Conservation (phyloP, 352 stramenopile genomes). For the Phytophthora fragariaefolia region DNA sequence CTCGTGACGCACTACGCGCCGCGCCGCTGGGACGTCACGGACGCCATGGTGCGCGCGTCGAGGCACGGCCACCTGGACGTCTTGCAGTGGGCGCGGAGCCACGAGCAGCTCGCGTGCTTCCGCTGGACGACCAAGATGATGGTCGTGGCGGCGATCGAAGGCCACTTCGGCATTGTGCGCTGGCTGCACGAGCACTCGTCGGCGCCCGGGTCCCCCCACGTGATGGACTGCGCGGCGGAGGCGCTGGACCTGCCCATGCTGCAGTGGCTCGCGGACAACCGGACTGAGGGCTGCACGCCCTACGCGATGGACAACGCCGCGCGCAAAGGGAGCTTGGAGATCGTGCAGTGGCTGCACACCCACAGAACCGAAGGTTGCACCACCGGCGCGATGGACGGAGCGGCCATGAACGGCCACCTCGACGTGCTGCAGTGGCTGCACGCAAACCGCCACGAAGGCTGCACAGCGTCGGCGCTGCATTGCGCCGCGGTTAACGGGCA, state of each 20-base stretch:
- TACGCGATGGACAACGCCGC: conserved; percentile 48
- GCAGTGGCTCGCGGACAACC: conserved; percentile 46
- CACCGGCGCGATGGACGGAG: conserved; percentile 36
- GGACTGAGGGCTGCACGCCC: conserved; percentile 42
- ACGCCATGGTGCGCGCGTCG: conserved; percentile 36
- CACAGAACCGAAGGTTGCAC: conserved; percentile 40
- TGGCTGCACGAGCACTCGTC: conserved; percentile 42
- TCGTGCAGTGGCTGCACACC: conserved; percentile 42
- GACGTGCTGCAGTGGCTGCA: conserved; percentile 44
- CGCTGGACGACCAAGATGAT: conserved; percentile 46
- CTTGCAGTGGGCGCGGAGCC: conserved; percentile 31
- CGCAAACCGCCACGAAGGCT: conserved; percentile 36
- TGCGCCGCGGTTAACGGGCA: conserved; percentile 41
- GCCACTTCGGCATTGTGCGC: conserved; percentile 47
- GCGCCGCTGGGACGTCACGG: conserved; percentile 29
- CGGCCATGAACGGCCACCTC: conserved; percentile 42
- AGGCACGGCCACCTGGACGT: conserved; percentile 34
- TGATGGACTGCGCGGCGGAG: conserved; percentile 50
- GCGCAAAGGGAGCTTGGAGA: conserved; percentile 37
- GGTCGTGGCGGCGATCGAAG: conserved; percentile 49
- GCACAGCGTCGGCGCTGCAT: conserved; percentile 35
- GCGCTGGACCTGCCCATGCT: conserved; percentile 39
- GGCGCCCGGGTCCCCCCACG: conserved; percentile 35
- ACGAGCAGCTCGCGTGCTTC: conserved; percentile 18
- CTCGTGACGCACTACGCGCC: conserved; percentile 31